Base-by-base conservation (phyloP, 2,329 filamentous ascomycete genomes). In the Hysterium pulicare region DNA sequence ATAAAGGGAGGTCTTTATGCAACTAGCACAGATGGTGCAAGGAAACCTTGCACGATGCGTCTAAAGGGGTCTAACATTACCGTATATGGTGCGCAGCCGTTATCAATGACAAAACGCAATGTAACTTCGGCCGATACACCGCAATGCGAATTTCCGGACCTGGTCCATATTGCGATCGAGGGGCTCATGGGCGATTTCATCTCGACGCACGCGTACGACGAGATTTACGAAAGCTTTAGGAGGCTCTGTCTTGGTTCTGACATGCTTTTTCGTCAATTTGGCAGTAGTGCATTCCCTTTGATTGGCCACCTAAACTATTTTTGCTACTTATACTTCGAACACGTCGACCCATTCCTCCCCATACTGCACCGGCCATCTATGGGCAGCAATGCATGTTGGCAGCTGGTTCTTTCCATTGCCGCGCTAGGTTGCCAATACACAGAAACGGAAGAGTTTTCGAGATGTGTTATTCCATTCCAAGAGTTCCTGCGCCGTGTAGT, bases 261-360 rank as follows among this genome's bases (percentile, higher is more conserved):
- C 22, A 28, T 13, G 13, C 24, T 13, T 7, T 28, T 28, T 28
- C 24, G 2, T 35, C 22, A 20, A 0, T 44, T 44, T 32, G 34
- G 38, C 19, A 40, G 28, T 5, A 16, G 33, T 34, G 32, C 28
- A 4, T 31, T 44, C 2, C 41, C 41, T 2, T 19, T 19, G 1
- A 34, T 23, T 9, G 34, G n/a, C 1, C 41, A 39, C 3, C 17
- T 44, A 11, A 44, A 44, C 7, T 44, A 44, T 11, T 40, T 44
- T 11, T 11, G 39, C 8, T 28, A 44, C 20, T 35, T 39, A 5
- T 44, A 44, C 15, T 44, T 31, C 31, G 41, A 44, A 31, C 34
- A 44, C 3, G 39, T 44, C 11, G 30, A 44, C 10, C 41, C 41
- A 9, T 23, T 44, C 2, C 20, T 44, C 13, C 41, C 41, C 3